Percentiles rank a stretch among this genome's conserved stretches.
These are phyloP conservation scores for Huntiella decipiens DNA, from an alignment of 2,329 filamentous ascomycete genomes.

Conservation along the genomic window DNA sequence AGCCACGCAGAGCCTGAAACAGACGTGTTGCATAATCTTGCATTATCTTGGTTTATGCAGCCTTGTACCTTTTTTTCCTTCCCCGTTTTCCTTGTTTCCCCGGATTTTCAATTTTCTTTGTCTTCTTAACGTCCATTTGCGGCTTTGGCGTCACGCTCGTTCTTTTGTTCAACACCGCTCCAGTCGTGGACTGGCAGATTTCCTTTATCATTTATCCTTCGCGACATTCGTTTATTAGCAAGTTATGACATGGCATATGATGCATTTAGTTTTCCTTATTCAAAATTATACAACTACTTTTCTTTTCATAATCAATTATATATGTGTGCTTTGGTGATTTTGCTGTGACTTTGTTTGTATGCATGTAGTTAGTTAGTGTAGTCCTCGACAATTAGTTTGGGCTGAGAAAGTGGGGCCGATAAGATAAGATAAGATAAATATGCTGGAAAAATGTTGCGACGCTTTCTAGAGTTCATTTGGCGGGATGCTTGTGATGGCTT, in stretches of 20 bases:
- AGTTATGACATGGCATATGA: constrained; percentile 4
- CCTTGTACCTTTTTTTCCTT: not conserved
- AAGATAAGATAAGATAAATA: constrained; percentile 1
- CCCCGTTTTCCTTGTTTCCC: not conserved
- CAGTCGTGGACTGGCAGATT: constrained; percentile 1
- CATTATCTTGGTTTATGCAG: too few species aligned
- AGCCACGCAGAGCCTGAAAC: too few species aligned
- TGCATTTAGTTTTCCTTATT: constrained; percentile 1
- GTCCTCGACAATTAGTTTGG: too few species aligned
- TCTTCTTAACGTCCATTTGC: not conserved
- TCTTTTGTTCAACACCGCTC: not conserved
- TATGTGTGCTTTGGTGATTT: not conserved
- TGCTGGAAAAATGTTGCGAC: too few species aligned
- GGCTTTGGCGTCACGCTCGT: not conserved
- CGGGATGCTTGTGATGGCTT: too few species aligned
- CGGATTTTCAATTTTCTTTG: constrained; percentile 1
- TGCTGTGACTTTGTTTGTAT: not conserved
- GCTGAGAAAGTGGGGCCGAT: not conserved
- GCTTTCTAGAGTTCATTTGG: too few species aligned
- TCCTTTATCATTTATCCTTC: constrained; percentile 4
- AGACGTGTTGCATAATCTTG: too few species aligned
- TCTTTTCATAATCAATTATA: not conserved
- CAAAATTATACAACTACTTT: not conserved
- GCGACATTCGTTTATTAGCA: not conserved
- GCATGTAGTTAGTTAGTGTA: not conserved